Base-by-base conservation (phyloP, 768 basidiomycete species). In the Mycena maculata region DNA sequence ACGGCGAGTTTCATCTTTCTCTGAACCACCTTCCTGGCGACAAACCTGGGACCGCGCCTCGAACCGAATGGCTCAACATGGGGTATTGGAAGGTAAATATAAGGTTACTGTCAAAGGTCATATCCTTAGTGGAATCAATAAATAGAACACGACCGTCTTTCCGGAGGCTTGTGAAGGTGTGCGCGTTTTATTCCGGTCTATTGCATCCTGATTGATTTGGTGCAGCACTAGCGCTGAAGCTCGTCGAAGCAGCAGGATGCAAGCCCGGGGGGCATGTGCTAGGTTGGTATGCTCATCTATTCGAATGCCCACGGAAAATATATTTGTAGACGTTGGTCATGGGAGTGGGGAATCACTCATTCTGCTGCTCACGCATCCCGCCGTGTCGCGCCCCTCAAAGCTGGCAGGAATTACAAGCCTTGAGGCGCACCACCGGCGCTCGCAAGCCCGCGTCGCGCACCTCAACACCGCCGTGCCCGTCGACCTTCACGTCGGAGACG, bases 11-110 rank as follows among this genome's bases (percentile, higher is more conserved):
- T 66, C 89, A 91, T 72, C 76, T 88, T 16, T 67, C 78, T 1
- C 76, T 90, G 60, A 90, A 90, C 73, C 76, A 74, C 63, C 60
- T 78, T 23, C 52, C 57, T 16, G 31, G n/a, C 27, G 77, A 84
- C 23, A 78, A 76, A 16, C n/a, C 13, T 38, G 49, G 27, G 16
- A 30, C 49, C 16, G 80, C 81, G 25, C 69, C 73, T 13, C 54
- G 68, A 20, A 90, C 89, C 1, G 88, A 91, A 76, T 91, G 90
- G 90, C 76, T 91, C 36, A 91, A 91, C 76, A 88, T 90, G 86
- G 90, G 90, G 4, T 88, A 82, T 66, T 91, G 89, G 90, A 84
- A 85, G 83, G 90, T 88, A 50, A 6, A 20, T 25, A 31, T 33
- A 27, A n/a, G 13, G 57, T 36, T 31, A 23, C 28, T 54, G 12